Evolutionary conservation across 164 flowering plant genomes (phyloP).

Genomic region (Liriodendron chinense): DNA sequence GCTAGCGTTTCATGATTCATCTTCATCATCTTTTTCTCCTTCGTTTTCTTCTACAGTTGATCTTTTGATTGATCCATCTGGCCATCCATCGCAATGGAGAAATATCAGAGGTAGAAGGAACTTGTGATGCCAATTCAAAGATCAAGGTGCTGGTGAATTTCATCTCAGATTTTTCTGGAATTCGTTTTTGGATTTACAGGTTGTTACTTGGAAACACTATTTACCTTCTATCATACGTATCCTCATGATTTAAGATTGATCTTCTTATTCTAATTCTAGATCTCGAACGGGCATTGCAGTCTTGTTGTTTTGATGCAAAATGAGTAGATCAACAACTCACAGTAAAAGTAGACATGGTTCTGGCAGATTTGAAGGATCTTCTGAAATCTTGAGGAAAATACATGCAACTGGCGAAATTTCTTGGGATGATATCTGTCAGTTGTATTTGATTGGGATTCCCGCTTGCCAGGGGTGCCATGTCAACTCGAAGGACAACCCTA

Average conservation of each 20-base stretch:
- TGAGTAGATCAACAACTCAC: constrained; percentile 57
- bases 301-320: constrained; percentile 7
- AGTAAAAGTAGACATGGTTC: constrained; percentile 54
- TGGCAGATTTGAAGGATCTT: constrained; percentile 35
- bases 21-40: too few species aligned
- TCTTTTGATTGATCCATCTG: too few species aligned
- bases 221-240: too few species aligned
- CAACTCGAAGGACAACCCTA: constrained; percentile 82
- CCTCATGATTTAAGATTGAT: neutral
- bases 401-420: constrained; percentile 49
- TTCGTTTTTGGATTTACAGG: too few species aligned
- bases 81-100: neutral
- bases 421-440: constrained; percentile 48
- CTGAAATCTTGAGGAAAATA: constrained; percentile 69
- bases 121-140: neutral
- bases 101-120: neutral
- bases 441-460: constrained; percentile 69
- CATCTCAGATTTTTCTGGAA: too few species aligned
- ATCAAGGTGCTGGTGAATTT: too few species aligned
- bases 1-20: too few species aligned
- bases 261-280: neutral
- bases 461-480: constrained; percentile 85
- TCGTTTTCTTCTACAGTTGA: too few species aligned
- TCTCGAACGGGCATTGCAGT: neutral
- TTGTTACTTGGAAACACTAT: too few species aligned